phyloP scores from a whole-genome alignment of 345 rosid species.

The Iberis pinnata region DNA sequence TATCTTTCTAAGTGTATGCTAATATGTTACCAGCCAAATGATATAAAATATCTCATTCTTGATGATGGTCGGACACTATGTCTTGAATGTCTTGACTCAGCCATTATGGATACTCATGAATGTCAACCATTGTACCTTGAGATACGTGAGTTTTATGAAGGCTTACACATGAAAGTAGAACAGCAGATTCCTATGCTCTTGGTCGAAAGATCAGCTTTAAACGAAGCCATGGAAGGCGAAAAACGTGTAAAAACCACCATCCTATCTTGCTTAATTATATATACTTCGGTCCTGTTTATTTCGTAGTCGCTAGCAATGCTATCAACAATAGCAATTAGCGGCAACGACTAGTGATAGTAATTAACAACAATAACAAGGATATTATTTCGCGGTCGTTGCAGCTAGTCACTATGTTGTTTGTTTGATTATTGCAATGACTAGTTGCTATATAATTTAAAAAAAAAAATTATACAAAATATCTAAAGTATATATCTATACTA shows the following conservation, averaged over 20 bases:
- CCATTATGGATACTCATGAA: constrained; percentile 70
- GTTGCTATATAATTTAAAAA: too few species aligned
- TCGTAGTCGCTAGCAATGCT: too few species aligned
- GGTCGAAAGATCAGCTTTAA: constrained; percentile 79
- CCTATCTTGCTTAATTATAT: not conserved
- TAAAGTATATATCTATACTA: too few species aligned
- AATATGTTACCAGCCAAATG: constrained; percentile 48
- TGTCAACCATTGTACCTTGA: constrained; percentile 78
- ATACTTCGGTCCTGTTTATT: too few species aligned
- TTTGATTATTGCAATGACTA: too few species aligned
- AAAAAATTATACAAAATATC: too few species aligned
- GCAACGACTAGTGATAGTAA: too few species aligned
- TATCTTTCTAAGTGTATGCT: too few species aligned
- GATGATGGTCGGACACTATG: constrained; percentile 74
- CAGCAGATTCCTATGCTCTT: constrained; percentile 70
- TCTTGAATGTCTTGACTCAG: constrained; percentile 82
- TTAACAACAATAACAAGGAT: too few species aligned
- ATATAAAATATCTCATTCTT: constrained; percentile 52
- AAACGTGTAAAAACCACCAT: constrained; percentile 34
- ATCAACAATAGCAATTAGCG: too few species aligned
- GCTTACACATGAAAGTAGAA: constrained; percentile 74
- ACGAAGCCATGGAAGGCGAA: constrained; percentile 69
- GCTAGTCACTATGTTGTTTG: too few species aligned
- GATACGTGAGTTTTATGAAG: constrained; percentile 74
- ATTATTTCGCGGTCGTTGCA: too few species aligned